Conservation (phyloP, 306 rosid genomes). For the Casuarina glauca region DNA sequence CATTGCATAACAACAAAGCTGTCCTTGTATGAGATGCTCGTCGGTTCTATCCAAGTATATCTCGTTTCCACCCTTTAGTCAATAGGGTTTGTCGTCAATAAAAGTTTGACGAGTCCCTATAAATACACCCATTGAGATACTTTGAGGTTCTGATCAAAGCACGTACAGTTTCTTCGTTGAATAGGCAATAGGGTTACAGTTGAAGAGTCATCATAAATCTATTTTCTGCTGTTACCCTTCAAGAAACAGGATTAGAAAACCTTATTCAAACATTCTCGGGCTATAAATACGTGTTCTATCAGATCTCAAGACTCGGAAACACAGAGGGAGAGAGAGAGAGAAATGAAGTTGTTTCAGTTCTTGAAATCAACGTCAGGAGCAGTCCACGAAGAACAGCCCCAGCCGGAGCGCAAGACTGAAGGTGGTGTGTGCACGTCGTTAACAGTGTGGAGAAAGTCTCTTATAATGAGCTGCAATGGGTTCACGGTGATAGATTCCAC, state of each 20-base stretch:
- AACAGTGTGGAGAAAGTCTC: conserved; percentile 87
- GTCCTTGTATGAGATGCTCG: too few species aligned
- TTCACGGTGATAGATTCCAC: conserved; percentile 76
- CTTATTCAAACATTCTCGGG: not conserved
- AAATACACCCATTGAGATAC: not conserved
- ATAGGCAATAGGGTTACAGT: too few species aligned
- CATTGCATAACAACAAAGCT: not conserved
- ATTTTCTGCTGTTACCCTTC: not conserved
- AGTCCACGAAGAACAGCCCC: conserved; percentile 52
- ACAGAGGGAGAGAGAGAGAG: not conserved
- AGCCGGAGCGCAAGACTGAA: conserved; percentile 26
- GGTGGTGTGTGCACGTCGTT: conserved; percentile 34
- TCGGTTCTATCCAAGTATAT: too few species aligned
- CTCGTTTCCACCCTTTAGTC: too few species aligned
- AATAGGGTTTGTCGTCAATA: not conserved
- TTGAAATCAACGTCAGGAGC: conserved; percentile 56
- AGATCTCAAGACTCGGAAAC: not conserved
- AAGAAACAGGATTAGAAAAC: not conserved
- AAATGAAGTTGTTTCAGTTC: conserved; percentile 40
- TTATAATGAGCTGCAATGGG: conserved; percentile 67
- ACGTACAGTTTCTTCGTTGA: too few species aligned
- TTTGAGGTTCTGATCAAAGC: too few species aligned
- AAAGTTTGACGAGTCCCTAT: not conserved
- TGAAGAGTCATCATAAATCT: not conserved
- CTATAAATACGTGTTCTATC: conserved; percentile 12